Percentiles rank a stretch among this genome's conserved stretches.
Conservation (phyloP, 352 stramenopile genomes). For the Peronospora tabacina region DNA sequence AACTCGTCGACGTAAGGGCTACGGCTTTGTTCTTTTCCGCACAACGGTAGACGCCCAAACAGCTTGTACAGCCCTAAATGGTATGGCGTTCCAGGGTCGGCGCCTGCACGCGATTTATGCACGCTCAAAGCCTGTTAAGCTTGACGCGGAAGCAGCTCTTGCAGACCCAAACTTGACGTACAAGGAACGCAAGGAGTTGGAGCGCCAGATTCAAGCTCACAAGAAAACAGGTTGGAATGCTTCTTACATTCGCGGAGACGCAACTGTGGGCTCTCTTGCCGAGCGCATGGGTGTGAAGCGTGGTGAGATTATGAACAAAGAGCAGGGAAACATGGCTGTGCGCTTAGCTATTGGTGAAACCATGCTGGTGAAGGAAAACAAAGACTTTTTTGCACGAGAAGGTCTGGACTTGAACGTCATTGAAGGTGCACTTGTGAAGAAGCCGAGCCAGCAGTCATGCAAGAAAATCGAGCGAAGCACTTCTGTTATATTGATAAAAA, state of each 20-base stretch:
- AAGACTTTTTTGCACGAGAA: conserved; percentile 92
- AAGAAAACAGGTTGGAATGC: conserved; percentile 92
- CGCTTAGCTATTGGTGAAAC: conserved; percentile 96
- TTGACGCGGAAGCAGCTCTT: conserved; percentile 47
- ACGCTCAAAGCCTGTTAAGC: conserved; percentile 55
- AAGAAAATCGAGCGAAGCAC: conserved; percentile 88
- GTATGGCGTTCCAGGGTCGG: conserved; percentile 93
- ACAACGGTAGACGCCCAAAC: conserved; percentile 85
- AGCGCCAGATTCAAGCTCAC: conserved; percentile 75
- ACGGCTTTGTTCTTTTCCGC: conserved; percentile 94
- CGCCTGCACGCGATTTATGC: conserved; percentile 93
- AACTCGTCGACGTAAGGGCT: conserved; percentile 92
- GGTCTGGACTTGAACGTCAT: conserved; percentile 92
- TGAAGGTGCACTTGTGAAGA: conserved; percentile 75
- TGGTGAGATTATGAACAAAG: conserved; percentile 91
- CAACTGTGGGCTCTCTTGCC: conserved; percentile 68
- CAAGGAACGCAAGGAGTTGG: conserved; percentile 87
- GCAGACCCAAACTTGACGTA: conserved; percentile 72
- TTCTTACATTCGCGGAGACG: conserved; percentile 83
- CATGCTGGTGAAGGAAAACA: conserved; percentile 97
- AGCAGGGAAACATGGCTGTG: conserved; percentile 95
- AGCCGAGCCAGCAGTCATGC: conserved; percentile 30
- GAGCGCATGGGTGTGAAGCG: conserved; percentile 88
- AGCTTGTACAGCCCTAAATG: conserved; percentile 88
- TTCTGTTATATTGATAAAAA: conserved; percentile 96